Evolutionary conservation across 768 basidiomycete genomes (phyloP).

Genomic region (Dacryopinax primogenitus): DNA sequence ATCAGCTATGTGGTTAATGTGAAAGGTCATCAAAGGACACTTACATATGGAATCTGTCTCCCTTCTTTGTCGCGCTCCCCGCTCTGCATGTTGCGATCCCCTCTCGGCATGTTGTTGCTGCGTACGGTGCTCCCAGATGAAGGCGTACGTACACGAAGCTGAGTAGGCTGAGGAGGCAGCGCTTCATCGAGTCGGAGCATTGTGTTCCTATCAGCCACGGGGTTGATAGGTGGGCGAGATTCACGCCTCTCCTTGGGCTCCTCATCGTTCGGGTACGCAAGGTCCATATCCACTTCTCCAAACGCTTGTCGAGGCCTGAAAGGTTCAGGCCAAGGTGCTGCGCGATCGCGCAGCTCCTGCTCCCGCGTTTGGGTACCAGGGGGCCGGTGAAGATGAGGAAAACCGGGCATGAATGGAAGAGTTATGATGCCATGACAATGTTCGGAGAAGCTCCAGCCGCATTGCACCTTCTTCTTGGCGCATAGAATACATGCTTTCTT

Average conservation of each 20-base stretch:
- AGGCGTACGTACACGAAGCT: too few relatives aligned
- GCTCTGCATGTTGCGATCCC: neutral
- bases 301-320: neutral
- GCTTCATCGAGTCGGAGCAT: neutral
- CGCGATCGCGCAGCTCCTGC: neutral
- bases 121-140: too few relatives aligned
- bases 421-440: neutral
- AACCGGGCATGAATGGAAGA: too few relatives aligned
- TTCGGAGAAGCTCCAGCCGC: neutral
- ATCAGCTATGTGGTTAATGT: neutral
- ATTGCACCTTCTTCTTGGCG: slow-evolving; percentile 5
- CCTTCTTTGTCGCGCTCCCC: too few relatives aligned
- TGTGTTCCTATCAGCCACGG: neutral
- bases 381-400: neutral
- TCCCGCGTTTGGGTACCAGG: neutral
- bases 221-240: neutral
- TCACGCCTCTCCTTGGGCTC: neutral
- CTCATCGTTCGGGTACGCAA: neutral
- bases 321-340: neutral
- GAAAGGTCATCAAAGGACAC: neutral
- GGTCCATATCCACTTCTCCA: neutral
- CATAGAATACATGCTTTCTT: slow-evolving; percentile 4
- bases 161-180: neutral
- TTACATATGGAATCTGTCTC: too few relatives aligned
- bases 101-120: neutral